Evolutionary conservation across 1,139 yeast genomes (phyloP).

Genomic region (Debaryomyces sp.): DNA sequence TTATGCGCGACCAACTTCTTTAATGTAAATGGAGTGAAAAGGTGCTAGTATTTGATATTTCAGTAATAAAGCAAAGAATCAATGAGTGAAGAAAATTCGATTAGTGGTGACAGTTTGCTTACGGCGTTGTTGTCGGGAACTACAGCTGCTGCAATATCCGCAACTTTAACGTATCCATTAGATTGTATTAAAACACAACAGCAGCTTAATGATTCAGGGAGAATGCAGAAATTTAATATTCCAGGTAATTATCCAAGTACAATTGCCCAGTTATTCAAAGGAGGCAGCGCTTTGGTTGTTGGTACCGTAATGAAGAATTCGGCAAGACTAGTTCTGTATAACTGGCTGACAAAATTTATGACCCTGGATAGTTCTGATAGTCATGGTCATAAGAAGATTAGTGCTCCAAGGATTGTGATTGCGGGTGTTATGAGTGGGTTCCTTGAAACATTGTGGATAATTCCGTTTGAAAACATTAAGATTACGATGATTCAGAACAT

Average conservation of each 20-base stretch:
- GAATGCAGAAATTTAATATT: conserved; percentile 38
- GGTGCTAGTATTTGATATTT: neutral
- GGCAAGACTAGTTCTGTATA: conserved; percentile 73
- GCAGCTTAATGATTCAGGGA: conserved; percentile 56
- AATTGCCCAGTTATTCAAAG: conserved; percentile 58
- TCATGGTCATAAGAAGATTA: conserved; percentile 42
- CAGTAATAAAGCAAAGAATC: neutral
- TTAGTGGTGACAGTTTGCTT: conserved; percentile 36
- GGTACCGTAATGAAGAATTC: conserved; percentile 77
- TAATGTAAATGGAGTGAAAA: neutral
- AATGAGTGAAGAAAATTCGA: conserved; percentile 4
- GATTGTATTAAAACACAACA: conserved; percentile 79
- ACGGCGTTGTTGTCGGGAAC: conserved; percentile 78
- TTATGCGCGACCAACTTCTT: conserved; percentile 4
- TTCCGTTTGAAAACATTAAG: conserved; percentile 90
- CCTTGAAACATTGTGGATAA: conserved; percentile 77
- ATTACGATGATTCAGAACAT: conserved; percentile 81
- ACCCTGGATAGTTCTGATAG: conserved; percentile 44
- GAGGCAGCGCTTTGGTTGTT: conserved; percentile 76
- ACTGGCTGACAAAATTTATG: conserved; percentile 78
- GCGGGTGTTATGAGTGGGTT: conserved; percentile 90
- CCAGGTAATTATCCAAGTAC: conserved; percentile 44
- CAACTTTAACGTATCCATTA: conserved; percentile 78
- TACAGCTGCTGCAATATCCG: conserved; percentile 72
- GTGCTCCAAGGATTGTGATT: conserved; percentile 72